Evolutionary conservation across 2,329 filamentous ascomycete species (phyloP).

Genomic region (Epichloe gansuensis): DNA sequence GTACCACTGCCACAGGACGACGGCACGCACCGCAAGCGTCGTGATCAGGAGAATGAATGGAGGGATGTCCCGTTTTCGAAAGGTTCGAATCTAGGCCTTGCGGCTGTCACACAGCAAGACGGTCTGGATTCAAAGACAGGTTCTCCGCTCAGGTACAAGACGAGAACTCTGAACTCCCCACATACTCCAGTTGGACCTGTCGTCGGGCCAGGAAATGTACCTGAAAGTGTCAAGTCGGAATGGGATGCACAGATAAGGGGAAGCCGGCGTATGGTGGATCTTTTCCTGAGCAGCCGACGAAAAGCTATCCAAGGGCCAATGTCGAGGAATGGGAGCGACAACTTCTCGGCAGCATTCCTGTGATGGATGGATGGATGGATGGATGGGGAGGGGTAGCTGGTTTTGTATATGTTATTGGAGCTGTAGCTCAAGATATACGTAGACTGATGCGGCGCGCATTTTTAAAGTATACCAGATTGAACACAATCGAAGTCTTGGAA

Average conservation of each 20-base stretch:
- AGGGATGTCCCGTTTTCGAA: conserved; percentile 13
- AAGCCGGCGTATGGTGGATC: conserved; percentile 41
- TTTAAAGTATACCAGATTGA: no score
- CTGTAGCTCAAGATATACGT: neutral
- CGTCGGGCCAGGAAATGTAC: neutral
- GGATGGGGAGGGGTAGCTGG: neutral
- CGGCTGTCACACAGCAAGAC: conserved; percentile 10
- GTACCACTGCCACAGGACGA: conserved; percentile 11
- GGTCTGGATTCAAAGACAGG: conserved; percentile 11
- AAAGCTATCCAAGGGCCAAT: conserved; percentile 26
- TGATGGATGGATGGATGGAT: conserved; percentile 7
- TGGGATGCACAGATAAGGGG: conserved; percentile 26
- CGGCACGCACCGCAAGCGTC: conserved; percentile 11
- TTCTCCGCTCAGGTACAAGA: conserved; percentile 9
- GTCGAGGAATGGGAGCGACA: conserved; percentile 13
- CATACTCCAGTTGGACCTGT: neutral
- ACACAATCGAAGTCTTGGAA: neutral
- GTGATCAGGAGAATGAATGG: conserved; percentile 10
- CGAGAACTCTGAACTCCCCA: neutral
- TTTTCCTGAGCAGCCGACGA: conserved; percentile 38
- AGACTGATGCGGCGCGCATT: neutral
- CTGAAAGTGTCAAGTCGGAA: conserved; percentile 6
- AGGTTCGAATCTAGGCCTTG: conserved; percentile 19
- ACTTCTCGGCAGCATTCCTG: conserved; percentile 21
- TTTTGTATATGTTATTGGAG: conserved; percentile 2